A percentile compares a stretch with the other conserved stretches of the same genome.
Conservation (phyloP, 805 yeast genomes). For the Spathaspora gorwiae region DNA sequence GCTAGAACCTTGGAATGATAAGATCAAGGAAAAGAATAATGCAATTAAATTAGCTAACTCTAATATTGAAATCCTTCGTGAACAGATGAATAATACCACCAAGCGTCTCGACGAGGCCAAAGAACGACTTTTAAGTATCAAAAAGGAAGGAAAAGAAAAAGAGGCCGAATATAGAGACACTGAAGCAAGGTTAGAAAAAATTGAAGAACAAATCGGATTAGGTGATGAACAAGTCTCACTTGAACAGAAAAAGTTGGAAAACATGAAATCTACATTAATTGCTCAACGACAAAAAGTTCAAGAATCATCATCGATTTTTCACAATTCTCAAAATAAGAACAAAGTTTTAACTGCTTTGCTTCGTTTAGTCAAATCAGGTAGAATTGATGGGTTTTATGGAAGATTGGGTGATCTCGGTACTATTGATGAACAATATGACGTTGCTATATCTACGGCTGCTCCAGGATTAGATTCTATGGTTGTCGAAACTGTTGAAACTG, state of each 20-base stretch:
- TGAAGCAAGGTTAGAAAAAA: constrained; percentile 45
- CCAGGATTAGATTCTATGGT: constrained; percentile 90
- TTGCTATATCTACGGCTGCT: constrained; percentile 93
- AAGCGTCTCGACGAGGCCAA: constrained; percentile 43
- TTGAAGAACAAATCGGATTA: constrained; percentile 47
- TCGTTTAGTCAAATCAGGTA: constrained; percentile 71
- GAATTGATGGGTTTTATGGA: constrained; percentile 83
- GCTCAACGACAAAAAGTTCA: constrained; percentile 56
- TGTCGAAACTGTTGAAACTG: constrained; percentile 69
- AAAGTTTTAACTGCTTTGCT: constrained; percentile 66
- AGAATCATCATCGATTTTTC: constrained; percentile 61
- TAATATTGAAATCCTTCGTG: constrained; percentile 55
- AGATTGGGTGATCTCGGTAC: constrained; percentile 89
- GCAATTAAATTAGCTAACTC: constrained; percentile 62
- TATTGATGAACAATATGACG: constrained; percentile 83
- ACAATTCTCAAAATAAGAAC: constrained; percentile 61
- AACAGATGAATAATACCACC: constrained; percentile 40
- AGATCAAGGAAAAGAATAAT: constrained; percentile 58
- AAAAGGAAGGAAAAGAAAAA: constrained; percentile 45
- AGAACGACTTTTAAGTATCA: constrained; percentile 40
- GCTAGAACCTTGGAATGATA: constrained; percentile 79
- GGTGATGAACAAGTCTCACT: constrained; percentile 55
- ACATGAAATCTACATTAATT: constrained; percentile 50
- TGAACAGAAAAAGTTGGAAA: constrained; percentile 47
- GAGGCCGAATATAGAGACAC: constrained; percentile 44